Conservation (phyloP, 352 stramenopile species). For the Phytophthora tentaculata region DNA sequence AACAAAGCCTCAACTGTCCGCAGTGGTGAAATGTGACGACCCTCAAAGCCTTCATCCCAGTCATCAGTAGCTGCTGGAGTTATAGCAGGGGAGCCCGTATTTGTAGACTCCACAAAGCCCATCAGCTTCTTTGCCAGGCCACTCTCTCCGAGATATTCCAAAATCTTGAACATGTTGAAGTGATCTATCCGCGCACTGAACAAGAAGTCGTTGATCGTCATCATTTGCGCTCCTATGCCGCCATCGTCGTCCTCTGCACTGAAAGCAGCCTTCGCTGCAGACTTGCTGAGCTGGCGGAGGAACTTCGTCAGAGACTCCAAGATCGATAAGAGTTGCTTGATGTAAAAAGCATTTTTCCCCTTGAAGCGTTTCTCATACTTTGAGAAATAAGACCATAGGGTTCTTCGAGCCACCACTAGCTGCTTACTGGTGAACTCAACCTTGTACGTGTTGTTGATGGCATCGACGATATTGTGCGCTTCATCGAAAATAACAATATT, state of each 20-base stretch:
- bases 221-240: constrained; percentile 55
- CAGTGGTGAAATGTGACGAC: constrained; percentile 83
- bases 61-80: constrained; percentile 12
- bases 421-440: constrained; percentile 80
- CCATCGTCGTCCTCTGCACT: constrained; percentile 33
- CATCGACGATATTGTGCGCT: constrained; percentile 98
- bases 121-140: constrained; percentile 85
- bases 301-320: constrained; percentile 83
- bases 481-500: constrained; percentile 98
- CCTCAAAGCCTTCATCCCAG: constrained; percentile 63
- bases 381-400: constrained; percentile 87
- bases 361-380: constrained; percentile 90
- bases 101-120: constrained; percentile 71
- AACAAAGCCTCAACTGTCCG: constrained; percentile 79
- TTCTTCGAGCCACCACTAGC: constrained; percentile 70
- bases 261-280: constrained; percentile 2
- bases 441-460: constrained; percentile 93
- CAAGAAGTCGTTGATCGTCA: constrained; percentile 88
- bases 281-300: constrained; percentile 61
- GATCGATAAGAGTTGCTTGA: constrained; percentile 87
- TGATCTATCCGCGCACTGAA: constrained; percentile 83
- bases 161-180: constrained; percentile 92
- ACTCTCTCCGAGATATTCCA: constrained; percentile 83
- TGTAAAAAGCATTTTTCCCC: constrained; percentile 89
- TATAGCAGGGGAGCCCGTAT: constrained; percentile 4